phyloP scores from a whole-genome alignment of 139 green algal genomes.

The Volvox reticuliferus region DNA sequence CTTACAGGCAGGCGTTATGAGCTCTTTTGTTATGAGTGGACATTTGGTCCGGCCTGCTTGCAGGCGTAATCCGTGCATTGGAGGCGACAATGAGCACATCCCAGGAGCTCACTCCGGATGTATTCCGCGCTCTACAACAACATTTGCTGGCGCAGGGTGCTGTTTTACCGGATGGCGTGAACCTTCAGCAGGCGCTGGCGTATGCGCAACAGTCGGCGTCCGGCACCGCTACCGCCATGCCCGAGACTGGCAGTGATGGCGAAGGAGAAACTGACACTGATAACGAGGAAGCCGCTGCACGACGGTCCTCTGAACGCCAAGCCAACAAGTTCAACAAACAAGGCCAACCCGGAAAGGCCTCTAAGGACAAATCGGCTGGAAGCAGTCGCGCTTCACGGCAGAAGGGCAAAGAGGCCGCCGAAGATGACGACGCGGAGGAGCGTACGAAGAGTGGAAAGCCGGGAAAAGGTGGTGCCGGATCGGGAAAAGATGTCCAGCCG shows the following conservation, averaged over 20 bases:
- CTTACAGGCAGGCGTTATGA: no score
- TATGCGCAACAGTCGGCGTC: background rate
- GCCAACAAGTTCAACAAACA: background rate
- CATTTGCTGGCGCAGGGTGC: conserved; percentile 18
- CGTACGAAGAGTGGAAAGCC: conserved; percentile 1
- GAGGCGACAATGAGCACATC: conserved; percentile 1
- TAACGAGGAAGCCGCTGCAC: background rate
- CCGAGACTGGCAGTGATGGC: conserved; percentile 7
- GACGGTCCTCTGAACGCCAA: background rate
- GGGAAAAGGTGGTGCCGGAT: conserved; percentile 2
- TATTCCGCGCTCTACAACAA: conserved; percentile 9
- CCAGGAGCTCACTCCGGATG: conserved; percentile 22
- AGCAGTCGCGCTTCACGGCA: background rate
- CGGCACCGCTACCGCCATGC: background rate
- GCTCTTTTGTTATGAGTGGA: no score
- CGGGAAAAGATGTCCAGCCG: background rate
- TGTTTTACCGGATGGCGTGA: conserved; percentile 22
- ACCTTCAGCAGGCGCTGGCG: conserved; percentile 23
- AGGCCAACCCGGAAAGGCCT: background rate
- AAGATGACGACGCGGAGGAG: conserved; percentile 20
- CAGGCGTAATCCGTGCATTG: no score
- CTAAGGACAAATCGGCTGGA: conserved; percentile 18
- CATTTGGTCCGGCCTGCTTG: no score
- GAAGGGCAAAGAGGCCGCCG: conserved; percentile 9
- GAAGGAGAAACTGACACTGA: conserved; percentile 3